Evolutionary conservation across 2,329 filamentous ascomycete species (phyloP), one percentile per base, ranked within the genome.

Genomic region (Chrysosporium queenslandicum): DNA sequence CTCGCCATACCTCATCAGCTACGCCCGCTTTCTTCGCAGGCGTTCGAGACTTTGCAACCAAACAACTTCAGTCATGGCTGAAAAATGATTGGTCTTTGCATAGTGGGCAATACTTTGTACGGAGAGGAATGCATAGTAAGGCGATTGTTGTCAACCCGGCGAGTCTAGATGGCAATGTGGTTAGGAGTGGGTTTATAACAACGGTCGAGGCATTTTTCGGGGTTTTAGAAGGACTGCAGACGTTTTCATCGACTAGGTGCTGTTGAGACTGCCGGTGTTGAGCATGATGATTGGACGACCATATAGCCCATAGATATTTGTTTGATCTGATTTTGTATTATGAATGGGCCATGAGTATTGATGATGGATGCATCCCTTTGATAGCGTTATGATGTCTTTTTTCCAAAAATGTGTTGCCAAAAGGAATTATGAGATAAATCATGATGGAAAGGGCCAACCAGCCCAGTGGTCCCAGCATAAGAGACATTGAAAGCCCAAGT

Each of bases 41-140:
- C 37, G 52, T 66, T 20, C 63, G 65, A 52, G 50, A 54, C 4
- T 66, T 69, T 36, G 65, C 69, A 2, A 63, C 63, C 2, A 68
- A 68, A 30, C 72, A 75, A 23, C 59, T 80, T 2, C 61, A 68
- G 32, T 61, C 70, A 0, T 70, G 70, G 37, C 58, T 80, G 16
- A 63, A 60, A 21, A 64, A 64, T 0, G 73, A 71, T 30, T 80
- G 77, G 77, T 69, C 70, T 20, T 57, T 61, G 6, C 66, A 69
- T 47, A 65, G 69, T 27, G 68, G 65, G 1, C 68, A 63, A 47
- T 73, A 78, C 55, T 77, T 70, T 59, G 71, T 79, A 29, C 68
- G 69, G 20, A 65, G 71, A 14, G 72, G 71, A 1, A 68, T 69
- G 37, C 66, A 65, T 9, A 69, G 67, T 14, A 72, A 70, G 55